Base-by-base conservation (phyloP, 257 asterid genomes). In the Nicotiana tomentosiformis region DNA sequence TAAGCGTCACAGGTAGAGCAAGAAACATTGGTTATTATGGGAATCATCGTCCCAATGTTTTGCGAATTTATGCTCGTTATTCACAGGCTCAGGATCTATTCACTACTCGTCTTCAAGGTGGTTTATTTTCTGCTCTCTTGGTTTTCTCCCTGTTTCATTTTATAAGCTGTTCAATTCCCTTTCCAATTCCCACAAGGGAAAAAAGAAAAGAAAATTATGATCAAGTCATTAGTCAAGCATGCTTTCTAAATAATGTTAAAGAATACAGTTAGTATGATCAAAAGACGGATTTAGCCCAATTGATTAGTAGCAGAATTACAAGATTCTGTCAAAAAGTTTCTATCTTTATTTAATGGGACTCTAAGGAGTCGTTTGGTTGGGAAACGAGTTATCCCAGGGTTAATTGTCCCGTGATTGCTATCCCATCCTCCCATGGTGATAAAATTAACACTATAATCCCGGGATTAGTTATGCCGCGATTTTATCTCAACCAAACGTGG, bases 51-150 rank as follows among this genome's bases (percentile, higher is more conserved):
- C 78, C 84, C 58, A 83, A 56, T 61, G 87, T 83, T 53, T 85
- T 89, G 37, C 49, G 85, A 70, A 18, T 90, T 74, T 72, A 64
- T 37, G 95, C 98, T 82, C 93, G 95, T 53, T 92, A 94, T 86
- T 87, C 98, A 12, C 98, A 89, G 89, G 81, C 94, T 65, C 97
- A 84, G 86, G 98, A 93, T 82, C 77, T 94, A 68, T 95, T 93
- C 86, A 90, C 95, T 64, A 51, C 90, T 87, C 97, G 99, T 83
- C 84, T 94, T 87, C 99, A 93, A 93, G 98, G 99, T 96, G 79
- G 10, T 60, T 15, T 1, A 53, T 46, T 23, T 62, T 10, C 6
- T 51, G 17, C 49, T 16, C 18, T 53, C 20, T 18, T 33, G 5
- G 0, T 20, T 55, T 33, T 0, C 1, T 3, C 62, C 4, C 29